Evolutionary conservation across 2,329 filamentous ascomycete species (phyloP).

Genomic region (Paecilomyces fulvus): DNA sequence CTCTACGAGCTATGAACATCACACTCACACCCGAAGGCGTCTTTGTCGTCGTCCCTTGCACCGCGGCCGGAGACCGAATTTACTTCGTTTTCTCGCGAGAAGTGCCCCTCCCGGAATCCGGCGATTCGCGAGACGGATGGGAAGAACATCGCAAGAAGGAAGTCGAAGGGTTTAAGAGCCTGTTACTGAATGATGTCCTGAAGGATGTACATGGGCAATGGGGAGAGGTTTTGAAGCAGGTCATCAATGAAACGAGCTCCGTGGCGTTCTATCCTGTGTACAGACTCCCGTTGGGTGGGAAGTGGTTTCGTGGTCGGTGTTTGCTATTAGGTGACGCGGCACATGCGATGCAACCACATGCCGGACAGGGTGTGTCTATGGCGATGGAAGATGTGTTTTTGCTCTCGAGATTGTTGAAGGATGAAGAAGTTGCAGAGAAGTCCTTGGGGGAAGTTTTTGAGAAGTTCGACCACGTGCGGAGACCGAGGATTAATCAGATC

Average conservation of each 20-base stretch:
- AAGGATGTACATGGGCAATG: constrained; percentile 10
- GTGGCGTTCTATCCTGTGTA: constrained; percentile 28
- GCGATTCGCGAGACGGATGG: constrained; percentile 20
- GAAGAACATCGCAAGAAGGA: constrained; percentile 17
- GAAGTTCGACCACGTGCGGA: constrained; percentile 20
- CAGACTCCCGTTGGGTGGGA: constrained; percentile 22
- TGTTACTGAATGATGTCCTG: constrained; percentile 8
- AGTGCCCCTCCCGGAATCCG: constrained; percentile 12
- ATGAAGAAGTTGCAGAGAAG: constrained; percentile 1
- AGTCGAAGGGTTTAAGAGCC: constrained; percentile 16
- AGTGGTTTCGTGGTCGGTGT: constrained; percentile 27
- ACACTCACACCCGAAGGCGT: constrained; percentile 17
- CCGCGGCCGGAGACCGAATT: constrained; percentile 11
- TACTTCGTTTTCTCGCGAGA: constrained; percentile 23
- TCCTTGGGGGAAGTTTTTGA: constrained; percentile 13
- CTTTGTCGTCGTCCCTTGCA: constrained; percentile 16
- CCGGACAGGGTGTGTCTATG: constrained; percentile 46
- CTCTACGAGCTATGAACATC: not conserved
- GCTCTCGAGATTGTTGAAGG: constrained; percentile 17
- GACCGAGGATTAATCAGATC: constrained; percentile 22
- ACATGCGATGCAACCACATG: constrained; percentile 28
- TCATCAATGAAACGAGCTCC: constrained; percentile 8
- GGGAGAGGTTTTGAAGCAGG: constrained; percentile 10
- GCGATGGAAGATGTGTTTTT: constrained; percentile 42
- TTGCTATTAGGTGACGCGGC: constrained; percentile 25